These are phyloP conservation scores for Sporothrix schenckii DNA, from an alignment of 2,329 filamentous ascomycete genomes.

Conservation along the genomic window DNA sequence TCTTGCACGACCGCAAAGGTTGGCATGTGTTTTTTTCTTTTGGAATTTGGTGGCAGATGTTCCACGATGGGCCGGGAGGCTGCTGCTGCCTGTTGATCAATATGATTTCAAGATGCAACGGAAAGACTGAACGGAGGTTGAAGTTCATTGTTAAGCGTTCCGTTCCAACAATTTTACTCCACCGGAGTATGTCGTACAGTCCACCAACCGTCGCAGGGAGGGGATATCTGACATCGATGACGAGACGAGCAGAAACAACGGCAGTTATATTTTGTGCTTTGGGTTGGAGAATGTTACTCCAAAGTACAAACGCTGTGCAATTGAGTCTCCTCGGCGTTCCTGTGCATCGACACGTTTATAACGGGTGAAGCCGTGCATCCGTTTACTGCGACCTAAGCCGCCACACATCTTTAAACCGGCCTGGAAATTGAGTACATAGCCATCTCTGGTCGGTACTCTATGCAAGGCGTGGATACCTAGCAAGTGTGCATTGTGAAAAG, in stretches of 20 bases:
- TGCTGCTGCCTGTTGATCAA: conserved; percentile 10
- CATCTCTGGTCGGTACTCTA: background rate
- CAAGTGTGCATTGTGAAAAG: background rate
- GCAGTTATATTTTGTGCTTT: background rate
- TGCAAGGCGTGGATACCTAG: background rate
- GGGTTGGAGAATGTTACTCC: background rate
- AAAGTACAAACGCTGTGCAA: background rate
- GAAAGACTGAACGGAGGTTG: background rate
- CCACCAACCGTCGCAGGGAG: background rate
- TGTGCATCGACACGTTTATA: background rate
- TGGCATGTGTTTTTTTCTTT: background rate
- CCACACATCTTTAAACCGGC: background rate
- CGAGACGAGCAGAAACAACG: background rate
- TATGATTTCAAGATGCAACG: background rate
- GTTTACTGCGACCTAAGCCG: background rate
- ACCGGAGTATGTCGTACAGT: background rate
- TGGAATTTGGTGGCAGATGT: too few species aligned
- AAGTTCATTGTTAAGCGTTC: background rate
- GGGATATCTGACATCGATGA: background rate
- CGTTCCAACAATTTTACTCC: background rate
- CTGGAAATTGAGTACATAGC: background rate
- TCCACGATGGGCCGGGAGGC: background rate
- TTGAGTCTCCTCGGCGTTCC: background rate
- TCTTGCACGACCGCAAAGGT: background rate
- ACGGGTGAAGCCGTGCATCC: conserved; percentile 1